Evolutionary conservation across 495 filamentous ascomycete species (phyloP), one percentile per base, ranked within the genome.

Genomic region (Bombardia bombarda): DNA sequence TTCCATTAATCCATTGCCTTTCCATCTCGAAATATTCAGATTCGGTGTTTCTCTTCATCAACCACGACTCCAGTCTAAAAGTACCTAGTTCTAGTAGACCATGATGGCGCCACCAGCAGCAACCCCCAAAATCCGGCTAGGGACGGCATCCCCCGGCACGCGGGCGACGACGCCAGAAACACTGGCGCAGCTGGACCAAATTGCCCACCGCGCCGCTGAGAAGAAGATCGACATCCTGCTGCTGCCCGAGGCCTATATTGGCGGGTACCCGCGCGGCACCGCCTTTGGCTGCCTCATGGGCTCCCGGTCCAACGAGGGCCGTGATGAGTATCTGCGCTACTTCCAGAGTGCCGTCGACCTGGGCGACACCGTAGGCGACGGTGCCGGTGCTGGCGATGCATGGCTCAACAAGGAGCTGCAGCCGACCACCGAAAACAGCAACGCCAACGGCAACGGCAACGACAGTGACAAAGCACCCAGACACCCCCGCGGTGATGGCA

Each of bases 171-270:
- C 81, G 7, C 18, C 68, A 7, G 67, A 72, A 23, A 95, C 89
- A 3, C 78, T 96, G 37, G 38, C 56, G 7, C 74, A 79, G 9
- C 77, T 95, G 14, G 65, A 75, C 35, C 45, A 56, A 9, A 77
- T 80, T 16, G 75, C 81, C 21, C 45, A 44, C 1, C 43, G 50
- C 3, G 84, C 83, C 4, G 67, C 72, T 0, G 40, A 42, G 1
- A 56, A 66, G n/a, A 71, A 74, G 22, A 74, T 85, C 20, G 74
- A 90, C 55, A 73, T 97, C 38, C 65, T 97, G 14, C 78, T 96
- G 32, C 92, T 95, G 51, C 90, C 90, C 0, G 90, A 97, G 67
- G 90, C 90, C 20, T 96, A 87, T 58, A 73, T 97, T 0, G 90
- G 90, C 16, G 90, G 90, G 7, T 97, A 97, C 54, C 90, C 90